Evolutionary conservation across 352 stramenopile genomes (phyloP).

Genomic region (Globisporangium parvum): DNA sequence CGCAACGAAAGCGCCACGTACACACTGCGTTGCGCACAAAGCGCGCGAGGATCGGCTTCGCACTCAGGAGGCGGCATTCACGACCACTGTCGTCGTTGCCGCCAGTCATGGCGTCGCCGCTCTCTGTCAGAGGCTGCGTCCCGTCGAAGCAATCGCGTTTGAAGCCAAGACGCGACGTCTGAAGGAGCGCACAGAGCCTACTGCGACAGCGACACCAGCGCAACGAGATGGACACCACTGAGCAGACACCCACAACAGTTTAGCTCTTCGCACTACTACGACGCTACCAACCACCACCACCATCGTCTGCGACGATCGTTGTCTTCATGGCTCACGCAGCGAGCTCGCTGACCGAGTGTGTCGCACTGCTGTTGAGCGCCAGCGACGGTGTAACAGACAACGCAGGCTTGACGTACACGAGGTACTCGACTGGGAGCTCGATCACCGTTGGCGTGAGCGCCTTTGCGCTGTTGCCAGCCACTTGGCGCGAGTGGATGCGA

Average conservation of each 20-base stretch:
- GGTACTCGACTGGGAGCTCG: conserved; percentile 69
- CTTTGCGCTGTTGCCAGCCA: not conserved
- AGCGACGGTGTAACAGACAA: not conserved
- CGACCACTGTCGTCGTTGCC: not conserved
- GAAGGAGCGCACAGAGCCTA: too few species aligned
- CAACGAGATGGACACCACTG: too few species aligned
- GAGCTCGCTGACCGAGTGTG: conserved; percentile 1
- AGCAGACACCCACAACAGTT: too few species aligned
- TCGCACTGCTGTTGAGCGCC: too few species aligned
- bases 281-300: too few species aligned
- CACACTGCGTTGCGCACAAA: conserved; percentile 15
- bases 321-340: conserved; percentile 1
- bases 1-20: conserved; percentile 11
- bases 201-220: too few species aligned
- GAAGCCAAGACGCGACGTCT: too few species aligned
- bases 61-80: too few species aligned
- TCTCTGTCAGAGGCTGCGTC: too few species aligned
- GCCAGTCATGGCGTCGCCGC: conserved; percentile 4
- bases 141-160: too few species aligned
- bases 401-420: conserved; percentile 55
- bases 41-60: conserved; percentile 4
- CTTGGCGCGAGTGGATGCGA: conserved; percentile 24
- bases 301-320: too few species aligned
- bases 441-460: conserved; percentile 33
- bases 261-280: too few species aligned